Conservation (phyloP, 2,329 filamentous ascomycete species). For the Colletotrichum caudatum region DNA sequence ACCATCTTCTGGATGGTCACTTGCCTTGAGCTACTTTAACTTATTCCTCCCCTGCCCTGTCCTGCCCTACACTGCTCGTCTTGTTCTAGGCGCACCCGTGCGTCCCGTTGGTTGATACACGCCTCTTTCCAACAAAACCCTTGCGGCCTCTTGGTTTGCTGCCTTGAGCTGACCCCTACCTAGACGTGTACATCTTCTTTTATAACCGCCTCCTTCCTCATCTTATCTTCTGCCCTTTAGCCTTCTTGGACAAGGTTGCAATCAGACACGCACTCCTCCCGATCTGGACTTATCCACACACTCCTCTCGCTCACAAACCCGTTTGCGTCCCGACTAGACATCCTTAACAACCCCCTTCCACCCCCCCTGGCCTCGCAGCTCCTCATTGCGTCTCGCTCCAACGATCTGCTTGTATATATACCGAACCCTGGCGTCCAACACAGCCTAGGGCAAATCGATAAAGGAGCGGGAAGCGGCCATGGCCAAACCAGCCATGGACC, state of each 20-base stretch:
- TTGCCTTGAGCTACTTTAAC: slow-evolving; percentile 11
- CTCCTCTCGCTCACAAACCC: slow-evolving; percentile 35
- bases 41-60: slow-evolving; percentile 8
- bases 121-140: slow-evolving; percentile 13
- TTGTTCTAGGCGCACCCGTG: slow-evolving; percentile 7
- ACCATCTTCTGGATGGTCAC: slow-evolving; percentile 13
- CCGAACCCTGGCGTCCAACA: slow-evolving; percentile 34
- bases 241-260: slow-evolving; percentile 36
- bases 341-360: slow-evolving; percentile 1
- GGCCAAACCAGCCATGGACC: slow-evolving; percentile 57
- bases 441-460: slow-evolving; percentile 20
- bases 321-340: slow-evolving; percentile 23
- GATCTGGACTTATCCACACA: slow-evolving; percentile 35
- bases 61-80: background rate
- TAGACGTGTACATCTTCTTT: slow-evolving; percentile 10
- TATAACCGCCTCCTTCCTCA: slow-evolving; percentile 29
- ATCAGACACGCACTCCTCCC: slow-evolving; percentile 27
- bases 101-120: slow-evolving; percentile 8
- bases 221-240: slow-evolving; percentile 32
- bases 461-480: slow-evolving; percentile 20
- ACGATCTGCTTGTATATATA: slow-evolving; percentile 39
- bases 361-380: slow-evolving; percentile 1
- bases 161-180: slow-evolving; percentile 17
- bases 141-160: slow-evolving; percentile 16
- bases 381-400: slow-evolving; percentile 28